These are phyloP conservation scores for Paracoccidioides lutzii DNA, from an alignment of 2,329 filamentous ascomycete genomes.

Conservation along the genomic window DNA sequence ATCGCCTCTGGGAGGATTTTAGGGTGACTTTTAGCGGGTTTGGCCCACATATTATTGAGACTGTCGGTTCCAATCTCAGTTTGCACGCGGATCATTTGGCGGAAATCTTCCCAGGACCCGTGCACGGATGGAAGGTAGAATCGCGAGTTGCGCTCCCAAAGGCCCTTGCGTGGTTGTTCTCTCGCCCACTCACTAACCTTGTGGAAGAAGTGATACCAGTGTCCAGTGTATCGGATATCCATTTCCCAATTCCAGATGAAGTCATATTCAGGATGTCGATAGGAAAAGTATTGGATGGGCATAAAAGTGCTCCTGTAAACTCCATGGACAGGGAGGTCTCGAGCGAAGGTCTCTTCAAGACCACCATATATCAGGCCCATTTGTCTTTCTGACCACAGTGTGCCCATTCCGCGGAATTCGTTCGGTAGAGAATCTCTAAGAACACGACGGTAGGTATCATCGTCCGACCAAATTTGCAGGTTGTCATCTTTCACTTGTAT, in stretches of 20 bases:
- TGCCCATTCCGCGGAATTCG: conserved; percentile 81
- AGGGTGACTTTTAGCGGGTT: conserved; percentile 19
- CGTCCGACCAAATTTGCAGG: conserved; percentile 69
- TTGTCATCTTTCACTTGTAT: conserved; percentile 73
- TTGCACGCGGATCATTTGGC: conserved; percentile 62
- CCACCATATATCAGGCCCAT: conserved; percentile 86
- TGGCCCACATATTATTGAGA: conserved; percentile 55
- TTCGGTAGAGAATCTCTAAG: conserved; percentile 57
- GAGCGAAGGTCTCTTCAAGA: conserved; percentile 62
- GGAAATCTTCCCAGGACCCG: conserved; percentile 68
- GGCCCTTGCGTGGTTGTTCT: conserved; percentile 61
- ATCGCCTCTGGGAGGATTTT: conserved; percentile 8
- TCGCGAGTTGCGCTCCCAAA: conserved; percentile 68
- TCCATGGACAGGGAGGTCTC: conserved; percentile 68
- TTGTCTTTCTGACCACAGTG: conserved; percentile 85
- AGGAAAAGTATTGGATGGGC: conserved; percentile 88
- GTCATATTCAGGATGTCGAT: conserved; percentile 77
- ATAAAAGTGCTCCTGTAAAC: conserved; percentile 88
- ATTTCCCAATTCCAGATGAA: conserved; percentile 95
- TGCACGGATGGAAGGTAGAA: conserved; percentile 69
- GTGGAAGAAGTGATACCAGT: conserved; percentile 64
- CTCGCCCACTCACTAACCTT: conserved; percentile 57
- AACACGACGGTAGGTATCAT: conserved; percentile 58
- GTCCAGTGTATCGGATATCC: conserved; percentile 80
- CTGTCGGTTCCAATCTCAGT: conserved; percentile 55